Base-by-base conservation (phyloP, 2,329 filamentous ascomycete species). In the Fusarium solani-melongenae region DNA sequence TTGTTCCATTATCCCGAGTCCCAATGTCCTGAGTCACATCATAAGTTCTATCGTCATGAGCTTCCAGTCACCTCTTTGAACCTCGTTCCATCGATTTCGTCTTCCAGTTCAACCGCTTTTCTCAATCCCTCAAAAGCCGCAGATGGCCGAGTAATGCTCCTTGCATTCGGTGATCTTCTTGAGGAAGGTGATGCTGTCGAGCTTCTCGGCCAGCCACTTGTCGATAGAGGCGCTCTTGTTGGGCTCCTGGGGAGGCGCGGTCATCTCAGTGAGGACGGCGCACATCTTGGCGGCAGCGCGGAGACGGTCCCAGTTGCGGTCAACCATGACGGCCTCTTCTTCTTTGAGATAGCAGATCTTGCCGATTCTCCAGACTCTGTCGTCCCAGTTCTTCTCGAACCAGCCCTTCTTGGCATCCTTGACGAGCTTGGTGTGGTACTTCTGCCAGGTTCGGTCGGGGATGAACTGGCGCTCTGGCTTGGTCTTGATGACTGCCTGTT, bases 261-360 rank as follows among this genome's bases (percentile, higher is more conserved):
- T 73, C 34, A 67, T 60, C 41, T 79, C 78, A 0, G 75, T 69
- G n/a, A 81, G 70, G 17, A 78, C 64, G 1, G 73, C 77, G 64
- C 77, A 81, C 17, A 81, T 55, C 8, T 71, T 70, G 11, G 77
- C 75, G 17, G 77, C 77, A 20, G 71, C 70, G 22, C 67, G 63
- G 46, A 82, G 70, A 27, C 81, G 75, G 2, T 69, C 64, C 76
- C 76, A 81, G 17, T 81, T 70, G 1, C 70, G 65, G 14, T 46
- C 64, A 12, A 51, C 57, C 31, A 82, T 64, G 5, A 76, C 76
- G 9, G 44, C 64, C 36, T 76, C 53, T 69, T 83, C 81, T 58
- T 83, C 81, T 6, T 67, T 62, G 6, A 79, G 27, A 20, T 75
- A 81, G 6, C 79, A 62, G 20, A 82, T 76, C 15, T 66, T 71